Percentiles rank a stretch among this genome's conserved stretches.
phyloP scores from a whole-genome alignment of 306 rosid genomes.

The Coriaria nepalensis region DNA sequence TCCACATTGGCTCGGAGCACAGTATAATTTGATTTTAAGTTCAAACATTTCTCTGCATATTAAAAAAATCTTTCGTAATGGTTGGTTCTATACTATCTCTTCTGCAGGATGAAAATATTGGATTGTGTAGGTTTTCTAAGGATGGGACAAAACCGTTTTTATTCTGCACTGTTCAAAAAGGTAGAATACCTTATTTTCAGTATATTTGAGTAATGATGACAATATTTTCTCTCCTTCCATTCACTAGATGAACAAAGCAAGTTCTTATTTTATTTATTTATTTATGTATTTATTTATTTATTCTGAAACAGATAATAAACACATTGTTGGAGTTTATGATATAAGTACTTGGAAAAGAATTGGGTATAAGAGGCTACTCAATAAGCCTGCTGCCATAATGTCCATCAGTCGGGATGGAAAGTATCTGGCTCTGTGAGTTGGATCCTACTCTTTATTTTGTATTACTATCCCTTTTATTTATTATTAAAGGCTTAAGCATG shows the following conservation, averaged over 20 bases:
- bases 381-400: constrained; percentile 71
- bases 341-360: constrained; percentile 82
- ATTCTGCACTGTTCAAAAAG: constrained; percentile 67
- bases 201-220: too few relatives aligned
- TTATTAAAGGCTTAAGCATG: too few relatives aligned
- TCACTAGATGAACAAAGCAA: too few relatives aligned
- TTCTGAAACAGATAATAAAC: constrained; percentile 45
- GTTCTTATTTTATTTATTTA: too few relatives aligned
- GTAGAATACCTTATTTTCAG: constrained; percentile 18
- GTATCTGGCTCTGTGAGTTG: constrained; percentile 83
- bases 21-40: constrained; percentile 18
- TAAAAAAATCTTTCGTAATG: background rate
- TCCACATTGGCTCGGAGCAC: constrained; percentile 62
- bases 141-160: constrained; percentile 92
- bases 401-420: constrained; percentile 89
- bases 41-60: too few relatives aligned
- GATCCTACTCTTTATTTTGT: constrained; percentile 1
- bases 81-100: background rate
- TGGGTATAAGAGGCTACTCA: constrained; percentile 75
- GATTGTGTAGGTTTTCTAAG: constrained; percentile 84
- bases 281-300: background rate
- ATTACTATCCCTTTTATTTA: too few relatives aligned
- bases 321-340: constrained; percentile 69
- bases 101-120: constrained; percentile 75
- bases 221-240: too few relatives aligned